Percentiles rank a stretch among this genome's conserved stretches.
Conservation (phyloP, 2,329 filamentous ascomycete species). For the Fusarium citri region DNA sequence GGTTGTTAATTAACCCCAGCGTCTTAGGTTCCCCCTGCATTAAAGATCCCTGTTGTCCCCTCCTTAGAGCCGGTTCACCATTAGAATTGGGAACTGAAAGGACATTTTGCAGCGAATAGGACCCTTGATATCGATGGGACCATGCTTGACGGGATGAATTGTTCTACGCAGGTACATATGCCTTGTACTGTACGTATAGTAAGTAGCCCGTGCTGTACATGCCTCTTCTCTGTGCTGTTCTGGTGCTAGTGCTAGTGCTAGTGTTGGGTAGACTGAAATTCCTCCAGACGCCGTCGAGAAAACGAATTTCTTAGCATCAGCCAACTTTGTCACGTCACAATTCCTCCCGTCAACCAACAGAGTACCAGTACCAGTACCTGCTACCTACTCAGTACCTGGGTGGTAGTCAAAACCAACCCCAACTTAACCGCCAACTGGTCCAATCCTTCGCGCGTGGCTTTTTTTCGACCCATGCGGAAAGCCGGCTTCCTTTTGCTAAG, state of each 20-base stretch:
- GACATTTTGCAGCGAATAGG: slow-evolving; percentile 16
- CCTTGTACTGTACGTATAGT: neutral
- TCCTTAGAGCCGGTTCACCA: slow-evolving; percentile 26
- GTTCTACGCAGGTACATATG: slow-evolving; percentile 29
- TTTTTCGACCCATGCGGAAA: slow-evolving; percentile 37
- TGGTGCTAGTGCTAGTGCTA: neutral
- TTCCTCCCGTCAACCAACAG: slow-evolving; percentile 25
- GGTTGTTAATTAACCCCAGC: slow-evolving; percentile 33
- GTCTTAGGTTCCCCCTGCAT: slow-evolving; percentile 41
- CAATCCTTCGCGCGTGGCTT: slow-evolving; percentile 40
- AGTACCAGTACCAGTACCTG: slow-evolving; percentile 7
- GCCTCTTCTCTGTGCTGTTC: neutral
- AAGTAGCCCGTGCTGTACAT: neutral
- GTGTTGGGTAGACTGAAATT: slow-evolving; percentile 32
- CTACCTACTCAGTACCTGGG: neutral
- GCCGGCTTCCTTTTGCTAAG: slow-evolving; percentile 36
- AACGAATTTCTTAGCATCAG: slow-evolving; percentile 33
- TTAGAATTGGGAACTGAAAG: slow-evolving; percentile 7
- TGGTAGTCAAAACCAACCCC: slow-evolving; percentile 17
- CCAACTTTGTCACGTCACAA: slow-evolving; percentile 46
- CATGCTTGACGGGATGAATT: slow-evolving; percentile 24
- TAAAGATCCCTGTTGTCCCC: slow-evolving; percentile 36
- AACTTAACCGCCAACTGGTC: slow-evolving; percentile 35
- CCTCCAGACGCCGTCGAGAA: slow-evolving; percentile 35
- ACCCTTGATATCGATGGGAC: slow-evolving; percentile 17